These are phyloP conservation scores for Suhomyces anneliseae DNA, from an alignment of 1,139 yeast species.

Conservation along the genomic window DNA sequence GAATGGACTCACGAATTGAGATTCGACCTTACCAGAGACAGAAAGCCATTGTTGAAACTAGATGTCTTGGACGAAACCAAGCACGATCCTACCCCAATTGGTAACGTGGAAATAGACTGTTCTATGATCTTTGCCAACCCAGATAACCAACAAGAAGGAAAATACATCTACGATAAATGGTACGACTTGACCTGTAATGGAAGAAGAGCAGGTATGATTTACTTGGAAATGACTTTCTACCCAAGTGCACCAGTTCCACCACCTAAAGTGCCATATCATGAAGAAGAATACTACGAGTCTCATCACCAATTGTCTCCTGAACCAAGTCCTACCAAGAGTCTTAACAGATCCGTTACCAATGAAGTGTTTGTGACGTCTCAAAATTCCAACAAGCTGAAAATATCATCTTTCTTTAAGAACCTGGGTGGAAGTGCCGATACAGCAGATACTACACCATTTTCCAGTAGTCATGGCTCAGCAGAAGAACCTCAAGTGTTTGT, in stretches of 20 bases:
- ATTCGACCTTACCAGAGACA: conserved; percentile 62
- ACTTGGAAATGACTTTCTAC: conserved; percentile 88
- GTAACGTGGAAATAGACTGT: conserved; percentile 77
- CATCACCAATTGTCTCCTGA: conserved; percentile 4
- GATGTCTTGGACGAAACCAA: conserved; percentile 87
- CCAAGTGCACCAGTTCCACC: conserved; percentile 58
- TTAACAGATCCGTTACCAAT: conserved; percentile 1
- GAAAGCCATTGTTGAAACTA: conserved; percentile 62
- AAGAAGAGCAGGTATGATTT: conserved; percentile 86
- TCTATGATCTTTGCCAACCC: conserved; percentile 56
- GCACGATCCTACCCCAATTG: conserved; percentile 81
- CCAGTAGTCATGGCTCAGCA: conserved; percentile 8
- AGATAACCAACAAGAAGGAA: conserved; percentile 61
- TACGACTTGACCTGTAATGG: conserved; percentile 66
- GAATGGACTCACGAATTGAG: conserved; percentile 79
- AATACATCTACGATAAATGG: conserved; percentile 77
- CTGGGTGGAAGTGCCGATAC: conserved; percentile 7
- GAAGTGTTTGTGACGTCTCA: conserved; percentile 14
- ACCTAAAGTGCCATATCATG: conserved; percentile 29
- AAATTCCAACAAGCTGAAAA: conserved; percentile 16
- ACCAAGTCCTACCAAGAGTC: conserved; percentile 9
- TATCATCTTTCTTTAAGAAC: conserved; percentile 14
- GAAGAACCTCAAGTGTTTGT: conserved; percentile 18
- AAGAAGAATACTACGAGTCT: background rate
- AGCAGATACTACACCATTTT: conserved; percentile 6